These are phyloP conservation scores for Misopates orontium DNA, from an alignment of 257 asterid species.

Conservation along the genomic window DNA sequence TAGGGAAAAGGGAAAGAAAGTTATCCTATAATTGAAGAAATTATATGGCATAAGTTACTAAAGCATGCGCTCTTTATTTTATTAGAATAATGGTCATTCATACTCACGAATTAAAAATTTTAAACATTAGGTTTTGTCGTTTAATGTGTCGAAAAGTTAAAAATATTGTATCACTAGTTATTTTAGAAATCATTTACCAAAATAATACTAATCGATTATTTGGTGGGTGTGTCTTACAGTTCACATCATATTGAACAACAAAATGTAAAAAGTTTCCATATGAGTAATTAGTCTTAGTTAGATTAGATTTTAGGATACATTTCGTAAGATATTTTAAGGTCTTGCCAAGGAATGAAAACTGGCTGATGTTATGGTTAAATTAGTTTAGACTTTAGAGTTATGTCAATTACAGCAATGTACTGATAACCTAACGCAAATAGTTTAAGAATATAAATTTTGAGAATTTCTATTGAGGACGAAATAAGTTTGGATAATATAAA, in stretches of 20 bases:
- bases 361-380: conserved; percentile 9
- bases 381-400: conserved; percentile 7
- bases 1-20: conserved; percentile 27
- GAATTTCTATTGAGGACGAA: too few species aligned
- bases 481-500: too few species aligned
- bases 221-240: not conserved
- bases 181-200: not conserved
- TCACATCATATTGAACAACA: too few species aligned
- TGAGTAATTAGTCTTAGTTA: not conserved
- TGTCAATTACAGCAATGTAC: not conserved
- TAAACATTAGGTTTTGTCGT: too few species aligned
- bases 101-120: too few species aligned
- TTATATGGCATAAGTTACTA: not conserved
- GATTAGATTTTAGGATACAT: conserved; percentile 10
- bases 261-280: not conserved
- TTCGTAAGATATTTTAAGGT: not conserved
- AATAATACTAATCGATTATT: not conserved
- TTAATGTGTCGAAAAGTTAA: too few species aligned
- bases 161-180: too few species aligned
- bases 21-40: not conserved
- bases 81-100: too few species aligned
- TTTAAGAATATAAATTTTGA: not conserved
- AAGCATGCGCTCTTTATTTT: not conserved
- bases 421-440: conserved; percentile 28
- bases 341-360: not conserved